A percentile compares a stretch with the other conserved stretches of the same genome.
phyloP scores from a whole-genome alignment of 192 early-diverging fungal genomes.

The Pilaira anomala region DNA sequence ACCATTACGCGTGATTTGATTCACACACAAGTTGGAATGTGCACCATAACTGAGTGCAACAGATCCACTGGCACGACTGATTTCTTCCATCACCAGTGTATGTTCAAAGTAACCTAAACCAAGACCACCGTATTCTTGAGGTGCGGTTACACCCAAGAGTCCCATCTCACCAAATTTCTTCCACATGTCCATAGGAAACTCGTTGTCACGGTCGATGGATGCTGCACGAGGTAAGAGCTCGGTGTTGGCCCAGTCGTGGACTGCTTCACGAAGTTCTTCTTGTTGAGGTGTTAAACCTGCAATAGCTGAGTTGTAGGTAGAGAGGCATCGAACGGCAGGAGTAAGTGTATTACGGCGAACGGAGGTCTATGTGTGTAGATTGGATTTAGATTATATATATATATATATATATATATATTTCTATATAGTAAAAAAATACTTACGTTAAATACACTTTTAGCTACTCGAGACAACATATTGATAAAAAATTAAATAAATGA shows the following conservation, averaged over 20 bases:
- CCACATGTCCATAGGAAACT: conserved; percentile 97
- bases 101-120: conserved; percentile 89
- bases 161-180: conserved; percentile 96
- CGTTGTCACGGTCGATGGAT: conserved; percentile 81
- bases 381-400: not conserved
- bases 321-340: not conserved
- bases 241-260: conserved; percentile 71
- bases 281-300: conserved; percentile 9
- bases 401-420: not conserved
- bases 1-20: conserved; percentile 92
- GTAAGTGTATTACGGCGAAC: not conserved
- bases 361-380: not conserved
- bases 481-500: not conserved
- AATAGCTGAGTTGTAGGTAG: conserved; percentile 11
- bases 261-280: conserved; percentile 66
- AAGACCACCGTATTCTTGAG: conserved; percentile 85
- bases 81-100: conserved; percentile 90
- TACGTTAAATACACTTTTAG: conserved; percentile 6
- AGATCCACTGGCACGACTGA: conserved; percentile 82
- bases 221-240: conserved; percentile 80
- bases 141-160: conserved; percentile 85
- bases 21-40: conserved; percentile 96
- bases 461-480: not conserved
- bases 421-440: not conserved
- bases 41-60: conserved; percentile 94